Evolutionary conservation across 2,329 filamentous ascomycete species (phyloP).

Genomic region (Dothistroma septosporum): DNA sequence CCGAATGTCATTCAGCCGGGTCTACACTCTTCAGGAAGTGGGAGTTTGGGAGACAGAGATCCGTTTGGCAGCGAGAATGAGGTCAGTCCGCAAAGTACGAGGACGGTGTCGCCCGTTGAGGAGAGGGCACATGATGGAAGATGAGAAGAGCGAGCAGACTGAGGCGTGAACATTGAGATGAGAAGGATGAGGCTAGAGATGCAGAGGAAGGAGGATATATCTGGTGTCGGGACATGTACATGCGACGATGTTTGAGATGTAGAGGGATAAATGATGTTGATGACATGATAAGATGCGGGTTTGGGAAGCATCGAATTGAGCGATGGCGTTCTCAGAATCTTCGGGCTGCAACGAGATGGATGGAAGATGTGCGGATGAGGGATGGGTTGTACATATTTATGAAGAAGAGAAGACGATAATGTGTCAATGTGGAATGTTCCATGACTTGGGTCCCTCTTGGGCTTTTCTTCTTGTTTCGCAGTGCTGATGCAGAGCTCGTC

Average conservation of each 20-base stretch:
- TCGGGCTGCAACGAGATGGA: too few species aligned
- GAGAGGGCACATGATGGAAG: too few species aligned
- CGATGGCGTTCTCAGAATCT: too few species aligned
- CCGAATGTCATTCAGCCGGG: slow-evolving; percentile 7
- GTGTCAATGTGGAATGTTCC: too few species aligned
- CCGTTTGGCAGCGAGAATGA: background rate
- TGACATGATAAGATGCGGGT: too few species aligned
- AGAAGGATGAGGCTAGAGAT: background rate
- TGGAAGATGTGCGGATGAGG: too few species aligned
- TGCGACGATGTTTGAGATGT: background rate
- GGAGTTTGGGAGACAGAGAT: background rate
- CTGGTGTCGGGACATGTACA: background rate
- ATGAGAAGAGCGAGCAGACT: background rate
- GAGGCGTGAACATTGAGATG: background rate
- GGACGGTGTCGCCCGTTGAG: background rate
- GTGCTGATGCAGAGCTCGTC: too few species aligned
- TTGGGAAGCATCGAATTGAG: too few species aligned
- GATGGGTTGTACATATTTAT: too few species aligned
- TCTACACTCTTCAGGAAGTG: background rate
- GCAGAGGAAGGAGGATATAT: background rate
- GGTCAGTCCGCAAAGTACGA: slow-evolving; percentile 3
- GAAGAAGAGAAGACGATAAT: too few species aligned
- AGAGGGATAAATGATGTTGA: background rate
- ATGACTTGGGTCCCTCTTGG: too few species aligned
- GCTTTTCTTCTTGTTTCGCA: background rate